Base-by-base conservation (phyloP, 2,329 filamentous ascomycete genomes). In the Echinosphaeria canescens region DNA sequence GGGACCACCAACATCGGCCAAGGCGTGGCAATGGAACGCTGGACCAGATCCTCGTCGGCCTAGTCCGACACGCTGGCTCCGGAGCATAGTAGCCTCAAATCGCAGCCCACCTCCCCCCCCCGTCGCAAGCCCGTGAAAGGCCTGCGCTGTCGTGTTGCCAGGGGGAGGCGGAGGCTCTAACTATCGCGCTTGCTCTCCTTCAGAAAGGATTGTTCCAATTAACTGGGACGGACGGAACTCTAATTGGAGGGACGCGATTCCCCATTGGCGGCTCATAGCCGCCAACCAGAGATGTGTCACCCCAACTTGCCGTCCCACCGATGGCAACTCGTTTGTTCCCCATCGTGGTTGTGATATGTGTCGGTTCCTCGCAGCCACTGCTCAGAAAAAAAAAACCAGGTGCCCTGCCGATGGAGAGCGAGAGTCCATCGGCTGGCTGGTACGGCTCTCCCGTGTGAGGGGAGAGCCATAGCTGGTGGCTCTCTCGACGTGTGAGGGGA, bases 181-280 rank as follows among this genome's bases (percentile, higher is more conserved):
- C 54, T 62, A 62, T 60, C 57, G 52, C 57, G 56, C 54, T 59
- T 62, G n/a, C 41, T 60, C 57, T 54, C 55, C 54, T 60, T 60
- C 55, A 59, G 55, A 59, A 56, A 56, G 48, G 48, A 49, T 41
- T 49, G 50, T 46, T 45, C 43, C 36, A 40, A 39, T 38, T 36
- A 38, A 38, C 37, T 40, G 38, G 30, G 26, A 34, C 38, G 28
- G 31, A 29, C 24, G 13, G 16, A 27, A 15, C 14, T 10, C 18
- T 13, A 20, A 15, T 13, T 9, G 12, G 19, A 18, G 26, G 4
- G 23, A 5, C 11, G 19, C 9, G 15, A n/a, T 16, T 12, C 17
- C 11, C 19, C 13, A 15, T n/a, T 19, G 13, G 13, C 22, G n/a
- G n/a, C n/a, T n/a, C n/a, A n/a, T n/a, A 22, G 17, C 3, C 16